Percentiles rank a stretch among this genome's conserved stretches.
Conservation (phyloP, 140 eudicot species). For the Erigeron philadelphicus region DNA sequence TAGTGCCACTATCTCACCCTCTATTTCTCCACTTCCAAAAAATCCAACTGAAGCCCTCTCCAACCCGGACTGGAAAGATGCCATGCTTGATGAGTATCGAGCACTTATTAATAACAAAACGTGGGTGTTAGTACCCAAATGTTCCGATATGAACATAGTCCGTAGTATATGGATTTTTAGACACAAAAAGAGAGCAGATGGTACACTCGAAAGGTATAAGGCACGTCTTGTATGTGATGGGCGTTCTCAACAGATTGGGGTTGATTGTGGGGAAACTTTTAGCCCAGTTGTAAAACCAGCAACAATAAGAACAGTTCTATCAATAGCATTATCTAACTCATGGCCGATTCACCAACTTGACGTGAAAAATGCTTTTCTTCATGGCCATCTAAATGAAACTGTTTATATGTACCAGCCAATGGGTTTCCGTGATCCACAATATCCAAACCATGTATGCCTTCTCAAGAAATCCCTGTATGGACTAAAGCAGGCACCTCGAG, state of each 20-base stretch:
- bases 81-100: neutral
- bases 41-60: neutral
- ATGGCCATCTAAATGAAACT: neutral
- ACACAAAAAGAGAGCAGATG: neutral
- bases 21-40: neutral
- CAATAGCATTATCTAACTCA: neutral
- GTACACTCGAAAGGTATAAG: neutral
- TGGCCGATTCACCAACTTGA: neutral
- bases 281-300: neutral
- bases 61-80: neutral
- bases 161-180: neutral
- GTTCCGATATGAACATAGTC: neutral
- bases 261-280: neutral
- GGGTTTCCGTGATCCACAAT: neutral
- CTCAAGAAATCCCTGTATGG: neutral
- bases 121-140: neutral
- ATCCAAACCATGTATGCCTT: neutral
- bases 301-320: neutral
- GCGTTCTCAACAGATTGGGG: neutral
- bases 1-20: neutral
- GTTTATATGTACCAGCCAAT: neutral
- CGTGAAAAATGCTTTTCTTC: neutral
- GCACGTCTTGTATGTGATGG: constrained; percentile 2
- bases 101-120: neutral
- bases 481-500: neutral